A percentile compares a stretch with the other conserved stretches of the same genome.
These are phyloP conservation scores for Fraxinus greggii DNA, from an alignment of 305 asterid species.

Conservation along the genomic window DNA sequence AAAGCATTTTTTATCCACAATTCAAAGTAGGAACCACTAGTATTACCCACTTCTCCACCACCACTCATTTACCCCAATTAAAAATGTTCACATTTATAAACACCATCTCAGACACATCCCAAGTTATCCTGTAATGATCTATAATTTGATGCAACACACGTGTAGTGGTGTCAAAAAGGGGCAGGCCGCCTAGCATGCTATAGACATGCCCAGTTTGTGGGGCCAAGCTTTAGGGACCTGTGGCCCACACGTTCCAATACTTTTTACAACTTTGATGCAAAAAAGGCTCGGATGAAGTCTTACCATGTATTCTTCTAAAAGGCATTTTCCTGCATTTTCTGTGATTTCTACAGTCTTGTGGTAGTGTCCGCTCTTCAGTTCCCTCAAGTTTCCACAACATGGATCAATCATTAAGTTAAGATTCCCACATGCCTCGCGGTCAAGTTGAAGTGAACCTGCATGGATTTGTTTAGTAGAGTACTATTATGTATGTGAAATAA, in stretches of 20 bases:
- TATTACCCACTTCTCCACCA: background rate
- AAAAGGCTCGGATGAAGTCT: constrained; percentile 4
- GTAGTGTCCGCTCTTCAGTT: constrained; percentile 48
- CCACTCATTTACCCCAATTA: background rate
- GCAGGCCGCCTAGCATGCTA: background rate
- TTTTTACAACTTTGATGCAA: background rate
- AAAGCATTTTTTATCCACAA: background rate
- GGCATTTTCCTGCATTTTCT: constrained; percentile 61
- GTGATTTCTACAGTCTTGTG: constrained; percentile 63
- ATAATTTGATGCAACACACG: background rate
- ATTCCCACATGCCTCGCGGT: constrained; percentile 53
- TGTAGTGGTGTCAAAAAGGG: background rate
- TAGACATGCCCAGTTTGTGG: background rate
- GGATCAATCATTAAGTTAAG: constrained; percentile 41
- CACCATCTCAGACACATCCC: background rate
- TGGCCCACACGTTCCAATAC: background rate
- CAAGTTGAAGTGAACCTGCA: constrained; percentile 61
- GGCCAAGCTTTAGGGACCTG: background rate
- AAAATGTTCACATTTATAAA: background rate
- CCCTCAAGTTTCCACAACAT: constrained; percentile 51
- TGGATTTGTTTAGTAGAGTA: background rate
- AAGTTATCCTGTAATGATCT: background rate
- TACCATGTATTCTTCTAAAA: constrained; percentile 71
- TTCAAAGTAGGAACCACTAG: background rate
- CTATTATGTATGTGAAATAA: background rate